These are phyloP conservation scores for Salix suchowensis DNA, from an alignment of 345 rosid species.

Conservation along the genomic window DNA sequence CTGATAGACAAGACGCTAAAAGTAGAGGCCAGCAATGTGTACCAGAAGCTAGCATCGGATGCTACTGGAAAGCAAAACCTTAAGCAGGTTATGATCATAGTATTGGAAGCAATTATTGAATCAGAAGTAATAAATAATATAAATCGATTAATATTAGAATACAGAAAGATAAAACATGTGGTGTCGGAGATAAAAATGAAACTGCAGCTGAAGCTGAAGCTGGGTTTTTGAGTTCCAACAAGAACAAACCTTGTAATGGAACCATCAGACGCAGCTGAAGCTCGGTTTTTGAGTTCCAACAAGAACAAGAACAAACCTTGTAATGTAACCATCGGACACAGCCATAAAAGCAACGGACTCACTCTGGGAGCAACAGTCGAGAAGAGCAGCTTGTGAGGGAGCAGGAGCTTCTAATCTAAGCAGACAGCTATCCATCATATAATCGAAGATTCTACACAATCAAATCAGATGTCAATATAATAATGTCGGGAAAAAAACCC, in stretches of 20 bases:
- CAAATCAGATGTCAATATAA: not conserved
- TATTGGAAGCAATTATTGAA: not conserved
- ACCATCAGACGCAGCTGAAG: constrained; percentile 47
- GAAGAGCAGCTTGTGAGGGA: constrained; percentile 53
- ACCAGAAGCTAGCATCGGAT: not conserved
- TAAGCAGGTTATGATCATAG: not conserved
- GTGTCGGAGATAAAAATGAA: no score
- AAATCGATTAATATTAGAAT: not conserved
- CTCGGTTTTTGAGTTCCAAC: not conserved
- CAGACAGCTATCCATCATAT: constrained; percentile 53
- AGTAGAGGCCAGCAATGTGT: not conserved
- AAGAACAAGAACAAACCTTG: constrained; percentile 40
- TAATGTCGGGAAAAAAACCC: not conserved
- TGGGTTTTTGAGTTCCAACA: not conserved
- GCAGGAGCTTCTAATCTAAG: constrained; percentile 48
- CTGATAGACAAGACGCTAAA: not conserved
- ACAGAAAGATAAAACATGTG: not conserved
- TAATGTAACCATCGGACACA: constrained; percentile 65
- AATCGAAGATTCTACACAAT: constrained; percentile 54
- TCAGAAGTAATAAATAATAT: not conserved
- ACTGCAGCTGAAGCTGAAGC: not conserved
- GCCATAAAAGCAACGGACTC: constrained; percentile 51
- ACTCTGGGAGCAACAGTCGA: constrained; percentile 69
- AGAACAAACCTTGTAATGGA: constrained; percentile 54
- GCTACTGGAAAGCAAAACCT: not conserved